Evolutionary conservation across 768 basidiomycete genomes (phyloP), one percentile per base, ranked within the genome.

Genomic region (Suillus lakei): DNA sequence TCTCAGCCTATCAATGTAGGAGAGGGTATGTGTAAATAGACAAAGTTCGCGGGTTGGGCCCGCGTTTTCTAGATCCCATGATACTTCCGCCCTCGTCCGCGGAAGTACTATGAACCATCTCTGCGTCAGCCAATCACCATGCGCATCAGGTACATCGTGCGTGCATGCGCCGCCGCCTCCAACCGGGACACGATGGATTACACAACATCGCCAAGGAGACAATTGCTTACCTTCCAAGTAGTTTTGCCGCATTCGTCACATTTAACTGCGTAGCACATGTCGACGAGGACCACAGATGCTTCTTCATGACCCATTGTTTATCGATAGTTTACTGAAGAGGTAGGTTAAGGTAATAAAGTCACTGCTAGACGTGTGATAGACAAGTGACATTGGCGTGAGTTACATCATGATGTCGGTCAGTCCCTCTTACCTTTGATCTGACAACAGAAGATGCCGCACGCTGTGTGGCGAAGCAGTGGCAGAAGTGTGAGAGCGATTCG

Each of bases 201-300:
- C 67, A 67, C 63, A 44, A 60, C 63, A 70, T 74, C 71, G 56
- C 66, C 71, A 78, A 73, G 69, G 68, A 58, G 71, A 71, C 69
- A 72, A 55, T 66, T 62, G 76, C 84, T 72, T 73, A 91, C 91
- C 80, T 73, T 81, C 91, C 91, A 92, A 23, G 88, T 91, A 30
- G 79, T 86, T 82, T 91, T 92, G 59, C 83, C 83, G 75, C 91
- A 92, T 65, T 76, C 79, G 60, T 75, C 76, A 78, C 91, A 92
- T 64, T 82, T 81, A 64, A 88, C 87, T 66, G 76, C 68, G 73
- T 76, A 84, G 79, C 91, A 92, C 65, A 76, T 70, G 72, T 90
- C 79, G 67, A 81, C 82, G 63, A 83, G 86, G 26, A n/a, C 50
- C 68, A 76, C 69, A 69, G 73, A 56, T 59, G 43, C 41, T 59